A percentile compares a stretch with the other conserved stretches of the same genome.
These are phyloP conservation scores for Paracoccidioides lutzii DNA, from an alignment of 2,329 filamentous ascomycete genomes.

Conservation along the genomic window DNA sequence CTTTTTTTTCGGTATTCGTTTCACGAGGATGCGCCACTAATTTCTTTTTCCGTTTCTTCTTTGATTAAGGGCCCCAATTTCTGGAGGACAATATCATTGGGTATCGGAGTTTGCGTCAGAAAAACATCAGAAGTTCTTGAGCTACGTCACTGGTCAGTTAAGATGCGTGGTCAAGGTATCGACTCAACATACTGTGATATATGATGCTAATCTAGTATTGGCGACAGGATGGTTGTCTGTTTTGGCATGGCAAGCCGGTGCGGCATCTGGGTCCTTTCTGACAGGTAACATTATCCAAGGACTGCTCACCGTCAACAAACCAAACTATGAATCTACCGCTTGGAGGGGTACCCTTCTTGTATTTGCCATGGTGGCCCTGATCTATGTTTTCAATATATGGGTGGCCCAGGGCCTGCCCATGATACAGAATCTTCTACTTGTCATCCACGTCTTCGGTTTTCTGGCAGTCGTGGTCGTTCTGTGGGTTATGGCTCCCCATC, in stretches of 20 bases:
- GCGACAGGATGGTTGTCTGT: constrained; percentile 20
- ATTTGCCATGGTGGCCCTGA: constrained; percentile 15
- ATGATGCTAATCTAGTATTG: constrained; percentile 23
- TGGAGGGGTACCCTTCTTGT: constrained; percentile 22
- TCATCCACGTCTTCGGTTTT: constrained; percentile 22
- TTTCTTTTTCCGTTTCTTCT: neutral
- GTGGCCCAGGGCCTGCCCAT: constrained; percentile 18
- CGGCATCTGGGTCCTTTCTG: constrained; percentile 17
- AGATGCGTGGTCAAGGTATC: constrained; percentile 23
- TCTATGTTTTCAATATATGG: constrained; percentile 20
- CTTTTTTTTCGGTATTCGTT: neutral
- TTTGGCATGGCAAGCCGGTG: constrained; percentile 21
- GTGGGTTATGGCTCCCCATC: constrained; percentile 18
- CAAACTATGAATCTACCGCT: constrained; percentile 16
- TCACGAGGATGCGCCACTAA: neutral
- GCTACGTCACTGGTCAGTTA: constrained; percentile 38
- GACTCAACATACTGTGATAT: constrained; percentile 10
- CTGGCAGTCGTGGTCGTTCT: constrained; percentile 22
- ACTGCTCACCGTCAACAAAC: constrained; percentile 20
- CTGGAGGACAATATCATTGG: constrained; percentile 48
- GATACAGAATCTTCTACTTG: constrained; percentile 20
- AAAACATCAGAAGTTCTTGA: constrained; percentile 39
- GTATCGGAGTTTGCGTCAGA: constrained; percentile 42
- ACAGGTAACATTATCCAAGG: constrained; percentile 24
- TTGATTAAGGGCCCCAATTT: constrained; percentile 37